Percentiles rank a stretch among this genome's conserved stretches.
Evolutionary conservation across 108 stramenopile species (phyloP).

Genomic region (Ochromonas danica): DNA sequence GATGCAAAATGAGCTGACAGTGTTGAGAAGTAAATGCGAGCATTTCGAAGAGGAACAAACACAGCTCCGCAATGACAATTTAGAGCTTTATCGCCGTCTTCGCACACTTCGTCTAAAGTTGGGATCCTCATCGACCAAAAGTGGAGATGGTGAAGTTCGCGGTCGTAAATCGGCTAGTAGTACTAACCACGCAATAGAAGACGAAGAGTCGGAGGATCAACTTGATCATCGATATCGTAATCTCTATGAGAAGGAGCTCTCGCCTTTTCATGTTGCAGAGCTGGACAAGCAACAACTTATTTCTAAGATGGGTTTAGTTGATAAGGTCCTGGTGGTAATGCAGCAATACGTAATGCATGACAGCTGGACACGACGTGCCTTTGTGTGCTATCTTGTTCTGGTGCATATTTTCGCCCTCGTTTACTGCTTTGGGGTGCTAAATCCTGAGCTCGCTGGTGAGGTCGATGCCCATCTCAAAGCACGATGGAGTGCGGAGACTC

Average conservation of each 20-base stretch:
- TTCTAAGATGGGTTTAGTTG: not conserved
- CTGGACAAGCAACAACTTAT: not conserved
- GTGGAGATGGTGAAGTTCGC: too few relatives aligned
- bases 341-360: not conserved
- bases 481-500: not conserved
- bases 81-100: not conserved
- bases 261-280: not conserved
- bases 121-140: too few relatives aligned
- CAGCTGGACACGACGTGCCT: constrained; percentile 8
- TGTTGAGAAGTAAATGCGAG: not conserved
- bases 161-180: too few relatives aligned
- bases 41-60: not conserved
- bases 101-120: not conserved
- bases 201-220: too few relatives aligned
- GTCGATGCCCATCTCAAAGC: not conserved
- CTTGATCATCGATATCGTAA: not conserved
- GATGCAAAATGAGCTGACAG: not conserved
- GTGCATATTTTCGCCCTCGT: not conserved
- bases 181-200: too few relatives aligned
- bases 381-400: not conserved
- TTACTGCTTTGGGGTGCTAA: not conserved
- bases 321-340: not conserved
- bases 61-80: not conserved
- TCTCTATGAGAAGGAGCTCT: not conserved
- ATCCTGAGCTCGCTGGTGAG: not conserved